These are phyloP conservation scores for Beta corolliflora DNA, from an alignment of 179 eudicot species.

Conservation along the genomic window DNA sequence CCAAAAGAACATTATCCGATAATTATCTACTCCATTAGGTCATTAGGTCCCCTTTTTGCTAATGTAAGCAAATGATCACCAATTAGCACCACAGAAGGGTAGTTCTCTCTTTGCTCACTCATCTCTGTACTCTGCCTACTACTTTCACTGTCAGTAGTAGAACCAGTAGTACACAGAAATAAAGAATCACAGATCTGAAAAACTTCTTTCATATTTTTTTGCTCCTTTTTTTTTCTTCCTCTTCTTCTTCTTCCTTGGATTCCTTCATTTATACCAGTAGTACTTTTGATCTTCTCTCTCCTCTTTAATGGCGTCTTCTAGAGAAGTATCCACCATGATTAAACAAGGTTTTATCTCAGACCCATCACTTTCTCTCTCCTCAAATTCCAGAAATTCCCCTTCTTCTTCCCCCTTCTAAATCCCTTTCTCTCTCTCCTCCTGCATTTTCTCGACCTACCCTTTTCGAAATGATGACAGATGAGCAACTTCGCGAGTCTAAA, in stretches of 20 bases:
- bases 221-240: neutral
- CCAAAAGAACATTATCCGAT: no score
- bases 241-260: constrained; percentile 19
- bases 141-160: neutral
- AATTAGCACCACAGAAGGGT: no score
- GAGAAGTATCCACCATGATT: constrained; percentile 73
- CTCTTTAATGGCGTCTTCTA: constrained; percentile 42
- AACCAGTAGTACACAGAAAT: neutral
- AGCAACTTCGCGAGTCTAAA: constrained; percentile 53
- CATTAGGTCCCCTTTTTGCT: no score
- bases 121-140: neutral
- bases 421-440: constrained; percentile 34
- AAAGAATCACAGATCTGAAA: constrained; percentile 13
- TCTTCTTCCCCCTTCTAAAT: constrained; percentile 37
- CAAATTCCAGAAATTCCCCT: constrained; percentile 28
- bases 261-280: neutral
- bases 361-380: constrained; percentile 48
- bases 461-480: constrained; percentile 82
- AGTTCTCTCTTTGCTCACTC: neutral
- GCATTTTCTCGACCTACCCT: constrained; percentile 58
- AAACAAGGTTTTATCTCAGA: constrained; percentile 91
- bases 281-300: neutral
- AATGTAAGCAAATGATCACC: no score
- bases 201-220: neutral
- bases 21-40: no score